Evolutionary conservation across 164 flowering plant species (phyloP), one percentile per base, ranked within the genome.

Genomic region (Aristolochia californica): DNA sequence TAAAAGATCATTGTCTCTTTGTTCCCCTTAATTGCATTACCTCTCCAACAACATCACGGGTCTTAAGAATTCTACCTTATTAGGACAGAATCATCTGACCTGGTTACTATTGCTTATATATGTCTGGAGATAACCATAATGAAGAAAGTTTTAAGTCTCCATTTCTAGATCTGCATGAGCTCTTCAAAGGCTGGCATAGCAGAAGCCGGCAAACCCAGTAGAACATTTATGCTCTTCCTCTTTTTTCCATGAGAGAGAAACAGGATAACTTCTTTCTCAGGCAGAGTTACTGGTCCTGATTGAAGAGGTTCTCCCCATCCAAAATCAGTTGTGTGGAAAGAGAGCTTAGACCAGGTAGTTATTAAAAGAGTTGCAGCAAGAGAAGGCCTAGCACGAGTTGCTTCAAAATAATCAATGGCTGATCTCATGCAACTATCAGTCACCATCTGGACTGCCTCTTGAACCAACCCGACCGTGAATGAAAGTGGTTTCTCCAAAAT

Each of bases 221-320:
- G 78, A 68, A 91, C 89, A 65, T 85, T 85, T 48, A 87, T 75
- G 70, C 83, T 80, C 62, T 74, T 78, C 72, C 85, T 77, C 44
- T 80, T 85, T 57, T 73, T 69, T 9, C 91, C 90, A 71, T 82
- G 82, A 23, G 95, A 77, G 7, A 91, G 73, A 63, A 91, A 88
- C 61, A 91, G 53, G 57, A 71, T 74, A 22, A 85, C 87, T 64
- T 85, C 97, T 72, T 83, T 91, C 69, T 85, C 94, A 0, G 97
- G 95, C 69, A 91, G 70, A 17, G 76, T 78, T 17, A 85, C 98
- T 0, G 97, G 95, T 2, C 97, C 95, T 0, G 94, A 83, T 26
- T 70, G 58, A 44, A 79, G 17, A 7, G 98, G 91, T 62, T 80
- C 88, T 7, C 99, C 99, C 99, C 99, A 93, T 1, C 97, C 97